Evolutionary conservation across 169 alveolate genomes (phyloP), one percentile per base, ranked within the genome.

Genomic region (Toxoplasma gondii): DNA sequence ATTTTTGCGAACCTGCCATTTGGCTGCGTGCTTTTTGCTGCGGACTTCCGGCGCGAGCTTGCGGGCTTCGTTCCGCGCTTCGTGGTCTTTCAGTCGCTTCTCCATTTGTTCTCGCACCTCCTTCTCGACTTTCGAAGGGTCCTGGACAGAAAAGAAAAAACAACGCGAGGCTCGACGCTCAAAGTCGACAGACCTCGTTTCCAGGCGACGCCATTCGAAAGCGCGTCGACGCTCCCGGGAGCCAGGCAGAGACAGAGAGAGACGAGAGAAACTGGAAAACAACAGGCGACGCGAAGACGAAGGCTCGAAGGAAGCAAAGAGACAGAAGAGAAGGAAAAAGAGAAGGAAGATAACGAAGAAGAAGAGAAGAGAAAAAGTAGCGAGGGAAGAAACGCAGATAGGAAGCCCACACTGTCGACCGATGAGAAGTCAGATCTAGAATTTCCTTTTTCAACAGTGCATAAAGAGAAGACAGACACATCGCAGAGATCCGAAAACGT

Each of bases 21-120:
- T 98, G 38, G 95, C 96, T 29, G 97, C 97, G 58, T 97, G 96
- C 91, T 97, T 98, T 91, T 97, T 96, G 44, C 97, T 95, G 88
- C 96, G 94, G 84, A 96, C 98, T 74, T 97, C 98, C 34, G 97
- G 97, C 27, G 96, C 96, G 64, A 97, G 96, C 93, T 98, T 96
- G 53, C 98, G 94, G 84, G 96, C 96, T 82, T 96, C 96, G 93
- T 98, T 98, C 49, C 97, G 95, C 82, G 94, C 81, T 93, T 96
- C 98, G 95, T 98, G 99, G 88, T 91, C 91, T 91, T 94, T 93
- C 91, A 97, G 96, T 45, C 99, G 96, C 95, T 98, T 98, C 78
- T 96, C 98, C 98, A 97, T 97, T 92, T 97, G 98, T 91, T 97
- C 95, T 39, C 98, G 96, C 53, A 98, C 99, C 93, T 96, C 96